Evolutionary conservation across 352 stramenopile species (phyloP), one percentile per base, ranked within the genome.

Genomic region (Phytopythium oedochilum): DNA sequence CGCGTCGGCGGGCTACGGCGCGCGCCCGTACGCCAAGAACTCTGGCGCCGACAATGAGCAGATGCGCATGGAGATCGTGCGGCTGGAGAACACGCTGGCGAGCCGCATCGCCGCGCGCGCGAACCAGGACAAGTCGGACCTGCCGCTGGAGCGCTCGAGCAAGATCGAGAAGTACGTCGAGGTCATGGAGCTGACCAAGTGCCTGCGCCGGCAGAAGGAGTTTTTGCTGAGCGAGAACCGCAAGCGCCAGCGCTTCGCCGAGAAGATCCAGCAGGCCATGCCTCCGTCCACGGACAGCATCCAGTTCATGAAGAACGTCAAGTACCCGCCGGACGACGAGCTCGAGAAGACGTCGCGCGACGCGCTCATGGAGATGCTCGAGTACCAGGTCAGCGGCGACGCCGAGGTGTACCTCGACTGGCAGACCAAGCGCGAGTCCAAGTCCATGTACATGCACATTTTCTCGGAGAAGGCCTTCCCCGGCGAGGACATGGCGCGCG

Each of bases 131-230:
- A 86, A 81, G 56, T 72, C 73, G 9, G 80, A 83, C 35, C 72
- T 85, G 51, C 71, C 83, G 29, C 67, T 92, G 11, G 82, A 92
- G 69, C 82, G 82, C 42, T 89, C 80, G 45, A 84, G 68, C 58
- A 90, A 90, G 59, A 92, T 92, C 48, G 83, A 93, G 52, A 93
- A 93, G 55, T 93, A 93, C 68, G 78, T 91, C 48, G 83, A 93
- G 58, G 79, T 91, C 23, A 91, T 93, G 83, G 83, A 93, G 43
- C 75, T 93, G 25, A 93, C 80, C 61, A 93, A 93, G 66, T 93
- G 83, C 68, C 64, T 93, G 51, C 83, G 83, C 29, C 83, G 83
- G 32, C 83, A 93, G 55, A 90, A 93, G 55, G 78, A 93, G 71
- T 93, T 91, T 36, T 36, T 93, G n/a, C 59, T 93, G 28, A 90